Evolutionary conservation across 2,329 filamentous ascomycete species (phyloP), one percentile per base, ranked within the genome.

Genomic region (Clarireedia homoeocarpa): DNA sequence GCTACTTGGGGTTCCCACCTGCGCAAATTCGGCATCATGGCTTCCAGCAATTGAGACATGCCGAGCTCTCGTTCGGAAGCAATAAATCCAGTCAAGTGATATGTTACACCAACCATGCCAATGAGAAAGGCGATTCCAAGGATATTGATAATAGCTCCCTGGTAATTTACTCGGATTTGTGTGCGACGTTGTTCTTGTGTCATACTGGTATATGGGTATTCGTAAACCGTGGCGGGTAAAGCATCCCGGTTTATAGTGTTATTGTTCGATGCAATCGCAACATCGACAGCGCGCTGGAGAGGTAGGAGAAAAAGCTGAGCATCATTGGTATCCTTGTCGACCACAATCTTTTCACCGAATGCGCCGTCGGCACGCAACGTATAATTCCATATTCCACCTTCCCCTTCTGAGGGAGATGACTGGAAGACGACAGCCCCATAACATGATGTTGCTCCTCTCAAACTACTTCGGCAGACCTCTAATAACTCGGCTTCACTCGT

Each of bases 21-120:
- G 49, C 78, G 78, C 54, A 79, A 78, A 55, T 88, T 88, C 0
- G 89, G 86, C 77, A 94, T 91, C 89, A 95, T 96, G 54, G 89
- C 86, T 71, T 96, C 91, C 45, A 96, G 83, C 27, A 96, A 76
- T 60, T 91, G 88, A 4, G 89, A 89, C 80, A 96, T 94, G 57
- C 91, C 91, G 15, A 84, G 77, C 73, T 96, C 91, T 55, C 91
- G 78, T 72, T 96, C 91, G 2, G 85, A 83, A 6, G 91, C 91
- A 69, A 95, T 85, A 64, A 91, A 84, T 7, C 91, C 91, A 0
- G 89, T 89, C 56, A 95, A 76, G 66, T 96, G 91, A 69, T 96
- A 96, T 39, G 85, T 86, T 26, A 96, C 81, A 54, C 89, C 89
- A 47, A 94, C 84, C 54, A 94, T 79, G 20, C 84, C 86, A 50